Conservation (phyloP, 257 asterid species). For the Penstemon eatonii region DNA sequence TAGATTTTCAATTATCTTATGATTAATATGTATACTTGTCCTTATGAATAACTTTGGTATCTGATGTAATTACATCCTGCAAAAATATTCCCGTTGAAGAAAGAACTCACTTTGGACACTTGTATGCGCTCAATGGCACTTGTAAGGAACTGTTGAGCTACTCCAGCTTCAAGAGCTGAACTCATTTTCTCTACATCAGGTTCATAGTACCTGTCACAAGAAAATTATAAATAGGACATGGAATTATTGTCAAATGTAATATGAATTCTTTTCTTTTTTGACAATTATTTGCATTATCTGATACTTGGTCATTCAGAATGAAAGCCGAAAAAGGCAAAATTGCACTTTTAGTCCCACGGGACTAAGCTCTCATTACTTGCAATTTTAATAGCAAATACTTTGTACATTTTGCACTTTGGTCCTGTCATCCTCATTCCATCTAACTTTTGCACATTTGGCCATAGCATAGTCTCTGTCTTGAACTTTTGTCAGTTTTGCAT, state of each 20-base stretch:
- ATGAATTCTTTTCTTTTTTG: background rate
- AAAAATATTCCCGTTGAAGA: background rate
- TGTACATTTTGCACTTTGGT: too few relatives aligned
- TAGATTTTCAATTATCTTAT: background rate
- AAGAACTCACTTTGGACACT: slow-evolving; percentile 36
- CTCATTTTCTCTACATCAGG: slow-evolving; percentile 48
- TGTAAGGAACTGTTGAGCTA: slow-evolving; percentile 47
- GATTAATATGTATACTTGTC: background rate
- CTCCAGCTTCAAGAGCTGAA: slow-evolving; percentile 56
- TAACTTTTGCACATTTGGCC: too few relatives aligned
- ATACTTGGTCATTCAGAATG: background rate
- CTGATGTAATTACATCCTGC: background rate
- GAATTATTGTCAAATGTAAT: background rate
- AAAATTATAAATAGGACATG: too few relatives aligned
- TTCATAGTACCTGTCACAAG: slow-evolving; percentile 42
- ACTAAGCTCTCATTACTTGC: background rate
- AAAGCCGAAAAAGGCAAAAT: background rate
- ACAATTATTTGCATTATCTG: background rate
- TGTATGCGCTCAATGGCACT: slow-evolving; percentile 50
- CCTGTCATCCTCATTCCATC: too few relatives aligned
- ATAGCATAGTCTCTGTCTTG: too few relatives aligned
- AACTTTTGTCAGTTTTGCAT: too few relatives aligned
- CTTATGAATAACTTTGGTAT: background rate
- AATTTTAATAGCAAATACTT: background rate
- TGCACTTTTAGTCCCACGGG: background rate